Evolutionary conservation across 495 filamentous ascomycete genomes (phyloP).

Genomic region (Pyrenula massariospora): DNA sequence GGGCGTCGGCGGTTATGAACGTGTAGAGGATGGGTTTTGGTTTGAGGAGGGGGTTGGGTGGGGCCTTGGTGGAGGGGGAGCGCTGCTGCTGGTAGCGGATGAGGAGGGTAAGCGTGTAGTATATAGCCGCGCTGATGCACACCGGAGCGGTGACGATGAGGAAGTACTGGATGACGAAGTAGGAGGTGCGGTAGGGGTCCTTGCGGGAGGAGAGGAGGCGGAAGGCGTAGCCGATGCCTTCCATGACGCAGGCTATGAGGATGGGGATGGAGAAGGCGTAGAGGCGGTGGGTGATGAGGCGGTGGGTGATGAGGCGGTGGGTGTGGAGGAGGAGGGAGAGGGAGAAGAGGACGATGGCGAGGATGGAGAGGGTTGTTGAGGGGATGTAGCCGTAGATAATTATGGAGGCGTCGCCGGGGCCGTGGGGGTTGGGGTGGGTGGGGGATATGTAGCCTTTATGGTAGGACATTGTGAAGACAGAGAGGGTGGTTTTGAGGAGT

Average conservation of each 20-base stretch:
- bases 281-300: constrained; percentile 27
- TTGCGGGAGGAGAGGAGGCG: constrained; percentile 24
- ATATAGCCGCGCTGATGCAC: constrained; percentile 39
- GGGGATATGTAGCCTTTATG: not conserved
- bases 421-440: not conserved
- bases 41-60: constrained; percentile 14
- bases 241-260: constrained; percentile 38
- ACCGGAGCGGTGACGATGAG: constrained; percentile 47
- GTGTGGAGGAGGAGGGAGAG: not conserved
- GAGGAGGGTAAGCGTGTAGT: constrained; percentile 32
- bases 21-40: constrained; percentile 30
- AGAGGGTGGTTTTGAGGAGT: too few species aligned
- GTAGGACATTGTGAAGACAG: not conserved
- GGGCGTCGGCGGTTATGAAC: constrained; percentile 35
- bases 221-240: constrained; percentile 32
- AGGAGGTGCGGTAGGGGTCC: constrained; percentile 35
- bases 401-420: not conserved
- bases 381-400: not conserved
- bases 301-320: constrained; percentile 21
- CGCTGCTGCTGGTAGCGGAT: constrained; percentile 17
- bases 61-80: constrained; percentile 10
- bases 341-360: not conserved
- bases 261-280: constrained; percentile 40
- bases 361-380: not conserved
- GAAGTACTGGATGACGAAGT: constrained; percentile 46